Conservation (phyloP, 2,329 filamentous ascomycete genomes). For the Botryotinia convoluta region DNA sequence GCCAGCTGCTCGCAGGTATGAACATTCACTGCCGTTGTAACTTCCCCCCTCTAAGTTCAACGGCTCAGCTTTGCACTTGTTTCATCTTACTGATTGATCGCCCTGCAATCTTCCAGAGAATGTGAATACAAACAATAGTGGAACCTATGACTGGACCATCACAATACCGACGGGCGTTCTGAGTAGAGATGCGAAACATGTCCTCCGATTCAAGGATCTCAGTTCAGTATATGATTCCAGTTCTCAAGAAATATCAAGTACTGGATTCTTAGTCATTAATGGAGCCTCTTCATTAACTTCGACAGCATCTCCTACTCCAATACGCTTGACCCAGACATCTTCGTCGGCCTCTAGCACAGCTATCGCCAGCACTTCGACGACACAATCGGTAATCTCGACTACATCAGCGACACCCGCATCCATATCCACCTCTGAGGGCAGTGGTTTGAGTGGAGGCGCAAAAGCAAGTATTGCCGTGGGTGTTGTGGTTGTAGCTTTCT, state of each 20-base stretch:
- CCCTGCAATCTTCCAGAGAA: background rate
- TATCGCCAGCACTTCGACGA: background rate
- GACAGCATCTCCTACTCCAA: background rate
- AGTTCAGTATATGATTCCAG: background rate
- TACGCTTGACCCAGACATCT: background rate
- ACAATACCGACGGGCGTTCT: background rate
- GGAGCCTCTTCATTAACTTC: background rate
- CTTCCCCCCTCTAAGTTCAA: no score
- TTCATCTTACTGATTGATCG: background rate
- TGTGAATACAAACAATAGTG: background rate
- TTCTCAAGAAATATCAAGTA: background rate
- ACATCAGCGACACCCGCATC: background rate
- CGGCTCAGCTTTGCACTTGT: background rate
- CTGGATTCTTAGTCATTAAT: background rate
- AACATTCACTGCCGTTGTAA: background rate
- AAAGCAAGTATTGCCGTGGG: slow-evolving; percentile 11
- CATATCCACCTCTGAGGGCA: background rate
- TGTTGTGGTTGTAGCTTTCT: background rate
- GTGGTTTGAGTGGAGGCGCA: background rate
- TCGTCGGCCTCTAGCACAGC: background rate
- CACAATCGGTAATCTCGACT: background rate
- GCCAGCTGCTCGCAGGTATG: background rate
- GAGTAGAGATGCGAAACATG: slow-evolving; percentile 7
- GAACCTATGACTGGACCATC: slow-evolving; percentile 8
- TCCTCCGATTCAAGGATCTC: background rate